phyloP scores from a whole-genome alignment of 169 alveolate genomes.

The Cryptosporidium felis region DNA sequence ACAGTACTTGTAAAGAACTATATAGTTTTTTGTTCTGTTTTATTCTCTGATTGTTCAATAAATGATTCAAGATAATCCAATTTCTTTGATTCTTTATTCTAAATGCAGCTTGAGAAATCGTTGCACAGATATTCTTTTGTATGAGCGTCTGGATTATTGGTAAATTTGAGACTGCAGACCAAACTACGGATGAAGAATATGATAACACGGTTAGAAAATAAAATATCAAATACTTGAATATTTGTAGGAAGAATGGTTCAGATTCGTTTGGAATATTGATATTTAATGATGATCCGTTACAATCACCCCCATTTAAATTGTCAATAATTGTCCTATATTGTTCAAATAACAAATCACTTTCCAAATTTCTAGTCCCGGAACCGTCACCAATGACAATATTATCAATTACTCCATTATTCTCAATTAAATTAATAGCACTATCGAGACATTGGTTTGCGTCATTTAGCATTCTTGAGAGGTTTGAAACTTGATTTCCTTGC shows the following conservation, averaged over 20 bases:
- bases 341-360: conserved; percentile 9
- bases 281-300: background rate
- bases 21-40: conserved; percentile 9
- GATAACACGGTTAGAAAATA: conserved; percentile 8
- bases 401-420: background rate
- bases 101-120: conserved; percentile 40
- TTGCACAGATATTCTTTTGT: conserved; percentile 48
- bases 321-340: background rate
- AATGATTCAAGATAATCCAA: conserved; percentile 38
- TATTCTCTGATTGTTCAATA: background rate
- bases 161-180: conserved; percentile 37
- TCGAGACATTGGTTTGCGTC: conserved; percentile 14
- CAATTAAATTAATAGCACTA: conserved; percentile 24
- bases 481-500: background rate
- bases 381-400: background rate
- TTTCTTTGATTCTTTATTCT: conserved; percentile 52
- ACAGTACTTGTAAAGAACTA: conserved; percentile 7
- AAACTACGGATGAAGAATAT: conserved; percentile 7
- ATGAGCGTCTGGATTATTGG: conserved; percentile 19
- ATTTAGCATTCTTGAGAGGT: conserved; percentile 35
- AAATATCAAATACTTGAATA: conserved; percentile 30
- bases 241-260: conserved; percentile 44
- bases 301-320: background rate
- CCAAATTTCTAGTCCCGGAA: background rate
- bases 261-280: background rate